Base-by-base conservation (phyloP, 208 protist species). In the Zelonia costaricensis region DNA sequence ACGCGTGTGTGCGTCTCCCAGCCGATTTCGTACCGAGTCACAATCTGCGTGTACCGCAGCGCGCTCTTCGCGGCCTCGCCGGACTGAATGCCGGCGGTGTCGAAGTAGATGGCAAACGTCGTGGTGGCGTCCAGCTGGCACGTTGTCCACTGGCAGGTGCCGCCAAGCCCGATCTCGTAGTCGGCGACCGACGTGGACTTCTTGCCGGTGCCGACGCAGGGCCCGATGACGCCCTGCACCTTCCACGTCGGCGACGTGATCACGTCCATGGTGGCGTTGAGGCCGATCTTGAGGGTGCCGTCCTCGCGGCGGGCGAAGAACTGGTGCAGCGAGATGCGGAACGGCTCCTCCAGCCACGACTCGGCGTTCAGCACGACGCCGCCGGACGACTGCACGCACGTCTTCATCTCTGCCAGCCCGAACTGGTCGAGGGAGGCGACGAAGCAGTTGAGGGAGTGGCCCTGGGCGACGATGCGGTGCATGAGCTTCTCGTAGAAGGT, bases 111-210 rank as follows among this genome's bases (percentile, higher is more conserved):
- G 36, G 97, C 97, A 57, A 99, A 81, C 39, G 97, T 97, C 6
- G 93, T 98, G 23, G 66, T 80, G 16, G 86, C 78, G 72, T 98
- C 92, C 6, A 99, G 64, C 57, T 90, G 88, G 64, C 92, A 96
- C n/a, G 98, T 82, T 18, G 90, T 96, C 98, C 99, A 99, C 69
- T 97, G 88, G 67, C 79, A 94, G 22, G 99, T 99, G 38, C 96
- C 97, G 39, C 98, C 98, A 43, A 98, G 73, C 23, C 99, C 99
- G 53, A 99, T 93, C 53, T 97, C 92, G 39, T 69, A 76, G 25
- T 97, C 90, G 5, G 82, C 75, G 16, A 98, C 88, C 4, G 78
- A 92, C 3, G 83, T 55, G 7, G 80, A 86, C 71, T 97, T 98
- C 71, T 98, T 98, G 48, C 85, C 87, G n/a, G 96, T 93, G 20